These are phyloP conservation scores for Backusella parvicylindrica DNA, from an alignment of 192 early-diverging fungal genomes.

Conservation along the genomic window DNA sequence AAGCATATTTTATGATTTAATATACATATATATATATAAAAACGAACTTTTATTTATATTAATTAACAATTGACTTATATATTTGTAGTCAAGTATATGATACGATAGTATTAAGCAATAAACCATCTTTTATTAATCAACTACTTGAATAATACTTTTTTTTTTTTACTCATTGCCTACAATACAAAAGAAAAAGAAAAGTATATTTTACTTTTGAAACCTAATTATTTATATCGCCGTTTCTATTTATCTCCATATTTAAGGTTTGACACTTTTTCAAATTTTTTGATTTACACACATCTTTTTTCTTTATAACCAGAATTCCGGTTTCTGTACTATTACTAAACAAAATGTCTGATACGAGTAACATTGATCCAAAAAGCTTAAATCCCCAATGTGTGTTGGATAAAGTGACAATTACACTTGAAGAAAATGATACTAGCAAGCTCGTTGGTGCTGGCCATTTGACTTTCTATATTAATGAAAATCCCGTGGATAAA, in stretches of 20 bases:
- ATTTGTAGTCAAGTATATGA: too few relatives aligned
- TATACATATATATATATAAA: too few relatives aligned
- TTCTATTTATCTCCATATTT: neutral
- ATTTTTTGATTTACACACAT: neutral
- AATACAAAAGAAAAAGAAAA: neutral
- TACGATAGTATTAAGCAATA: too few relatives aligned
- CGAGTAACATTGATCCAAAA: neutral
- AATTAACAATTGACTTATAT: too few relatives aligned
- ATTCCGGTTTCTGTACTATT: neutral
- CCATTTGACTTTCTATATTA: constrained; percentile 1
- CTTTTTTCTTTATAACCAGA: too few relatives aligned
- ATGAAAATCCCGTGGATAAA: neutral
- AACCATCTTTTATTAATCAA: too few relatives aligned
- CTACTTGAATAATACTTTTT: too few relatives aligned
- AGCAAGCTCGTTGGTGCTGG: neutral
- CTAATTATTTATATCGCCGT: neutral
- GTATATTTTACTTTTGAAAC: neutral
- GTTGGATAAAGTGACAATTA: neutral
- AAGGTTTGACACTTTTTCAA: neutral
- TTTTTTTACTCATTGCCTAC: too few relatives aligned
- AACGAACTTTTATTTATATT: too few relatives aligned
- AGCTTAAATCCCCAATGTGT: neutral
- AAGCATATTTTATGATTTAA: too few relatives aligned
- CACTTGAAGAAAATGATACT: neutral
- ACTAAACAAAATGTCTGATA: neutral